Evolutionary conservation across 352 stramenopile species (phyloP), one percentile per base, ranked within the genome.

Genomic region (Globisporangium cystogenes): DNA sequence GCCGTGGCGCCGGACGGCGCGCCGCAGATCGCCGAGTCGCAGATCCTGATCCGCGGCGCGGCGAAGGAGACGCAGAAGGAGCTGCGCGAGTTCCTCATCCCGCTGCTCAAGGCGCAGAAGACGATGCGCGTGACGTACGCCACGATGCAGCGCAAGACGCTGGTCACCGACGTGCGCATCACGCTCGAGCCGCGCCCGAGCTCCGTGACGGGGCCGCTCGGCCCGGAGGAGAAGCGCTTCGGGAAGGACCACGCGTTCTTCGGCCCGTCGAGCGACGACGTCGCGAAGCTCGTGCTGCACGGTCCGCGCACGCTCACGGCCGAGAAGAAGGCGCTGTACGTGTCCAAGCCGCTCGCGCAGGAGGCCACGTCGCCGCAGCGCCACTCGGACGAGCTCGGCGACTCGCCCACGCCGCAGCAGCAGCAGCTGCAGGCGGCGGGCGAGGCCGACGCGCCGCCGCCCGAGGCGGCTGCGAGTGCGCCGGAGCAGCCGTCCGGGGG

Each of bases 91-190:
- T 88, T 82, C 45, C 29, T 93, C 15, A 42, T 93, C 41, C 82
- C 82, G 33, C 51, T 87, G 39, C 68, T 93, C 36, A 93, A 90
- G 63, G 71, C 79, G 10, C 70, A 89, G 40, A 79, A 81, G 36
- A 71, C 72, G 31, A 60, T 90, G 42, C 69, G 82, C 24, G 70
- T 93, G 15, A 77, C 74, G 44, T 93, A 86, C 53, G 67, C 72
- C 26, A 86, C 74, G 4, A 65, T 88, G 64, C 65, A 87, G 65
- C 79, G 82, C 26, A 78, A 76, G 44, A 90, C 82, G 15, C 58
- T 93, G 1, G 80, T 87, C 20, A 89, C 82, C 1, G 82, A 93
- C 24, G 70, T 91, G 31, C 78, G 82, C 10, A 67, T 93, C n/a
- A 84, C 72, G 51, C 66, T 93, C n/a, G 77, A 93, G 60, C 74